Evolutionary conservation across 257 asterid genomes (phyloP), one percentile per base, ranked within the genome.

Genomic region (Pogostemon cablin): DNA sequence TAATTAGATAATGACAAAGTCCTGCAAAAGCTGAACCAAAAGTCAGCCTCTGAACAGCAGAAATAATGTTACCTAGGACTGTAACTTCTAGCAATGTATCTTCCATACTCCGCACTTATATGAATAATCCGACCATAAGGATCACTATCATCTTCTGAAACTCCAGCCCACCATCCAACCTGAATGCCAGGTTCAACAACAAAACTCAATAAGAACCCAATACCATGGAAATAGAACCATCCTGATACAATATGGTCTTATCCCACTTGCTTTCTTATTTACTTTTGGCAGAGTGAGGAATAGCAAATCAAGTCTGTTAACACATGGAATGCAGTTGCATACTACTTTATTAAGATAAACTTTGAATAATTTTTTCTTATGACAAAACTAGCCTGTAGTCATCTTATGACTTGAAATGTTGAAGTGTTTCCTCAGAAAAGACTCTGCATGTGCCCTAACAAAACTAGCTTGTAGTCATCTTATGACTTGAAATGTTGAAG

Each of bases 81-180:
- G 85, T 84, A 93, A 78, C 91, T 89, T 83, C 87, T 83, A 25
- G 98, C 99, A 60, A 93, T 82, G 77, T 91, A 93, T 85, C 96
- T 85, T 40, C 99, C 99, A 44, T 93, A 83, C 80, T 93, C 99
- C 5, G 98, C 96, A 49, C 86, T 86, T 72, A 93, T 91, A 71
- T 68, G 90, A 70, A 93, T 86, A 73, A 93, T 91, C 70, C 93
- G 88, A 62, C 99, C 99, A 82, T 89, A 85, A 47, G 96, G 96
- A 85, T 91, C 90, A 65, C 44, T 68, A 42, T 76, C 64, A 75
- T 90, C 92, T 75, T 87, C 91, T 49, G 99, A 85, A 81, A 85
- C 75, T 75, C 97, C 99, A 76, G 96, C 84, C 99, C 99, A 93
- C 99, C 99, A 93, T 69, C 99, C 99, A 72, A 93, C 96, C 99